phyloP scores from a whole-genome alignment of 176 grass and related monocot species.

The Elymus sibiricus region DNA sequence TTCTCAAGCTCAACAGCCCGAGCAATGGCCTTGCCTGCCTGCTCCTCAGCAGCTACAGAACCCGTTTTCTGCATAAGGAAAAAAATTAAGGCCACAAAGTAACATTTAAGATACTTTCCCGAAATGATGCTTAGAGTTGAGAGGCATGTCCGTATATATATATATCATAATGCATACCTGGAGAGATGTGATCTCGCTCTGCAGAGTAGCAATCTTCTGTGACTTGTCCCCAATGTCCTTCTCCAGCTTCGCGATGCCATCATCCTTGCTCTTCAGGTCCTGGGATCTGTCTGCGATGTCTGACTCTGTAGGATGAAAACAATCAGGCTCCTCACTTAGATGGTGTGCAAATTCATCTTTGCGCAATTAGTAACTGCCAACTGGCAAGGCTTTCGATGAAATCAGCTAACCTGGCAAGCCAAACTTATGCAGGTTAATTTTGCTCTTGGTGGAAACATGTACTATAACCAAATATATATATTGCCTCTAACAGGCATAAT shows the following conservation, averaged over 20 bases:
- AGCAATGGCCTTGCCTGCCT: conserved; percentile 54
- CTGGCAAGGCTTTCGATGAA: not conserved
- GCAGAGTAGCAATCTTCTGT: conserved; percentile 53
- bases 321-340: not conserved
- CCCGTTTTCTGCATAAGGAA: conserved; percentile 47
- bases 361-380: not conserved
- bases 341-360: not conserved
- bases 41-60: conserved; percentile 59
- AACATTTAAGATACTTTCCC: not conserved
- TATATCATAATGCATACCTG: conserved; percentile 35
- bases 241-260: conserved; percentile 50
- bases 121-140: not conserved
- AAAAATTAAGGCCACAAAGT: not conserved
- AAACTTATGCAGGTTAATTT: not conserved
- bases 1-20: conserved; percentile 59
- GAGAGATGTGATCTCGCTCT: conserved; percentile 60
- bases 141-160: not conserved
- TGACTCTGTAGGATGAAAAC: conserved; percentile 46
- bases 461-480: not conserved
- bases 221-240: conserved; percentile 59
- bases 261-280: conserved; percentile 75
- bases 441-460: not conserved
- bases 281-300: conserved; percentile 43
- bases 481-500: not conserved
- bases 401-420: not conserved